These are phyloP conservation scores for Penicillium sp. DNA, from an alignment of 2,329 filamentous ascomycete species.

Conservation along the genomic window DNA sequence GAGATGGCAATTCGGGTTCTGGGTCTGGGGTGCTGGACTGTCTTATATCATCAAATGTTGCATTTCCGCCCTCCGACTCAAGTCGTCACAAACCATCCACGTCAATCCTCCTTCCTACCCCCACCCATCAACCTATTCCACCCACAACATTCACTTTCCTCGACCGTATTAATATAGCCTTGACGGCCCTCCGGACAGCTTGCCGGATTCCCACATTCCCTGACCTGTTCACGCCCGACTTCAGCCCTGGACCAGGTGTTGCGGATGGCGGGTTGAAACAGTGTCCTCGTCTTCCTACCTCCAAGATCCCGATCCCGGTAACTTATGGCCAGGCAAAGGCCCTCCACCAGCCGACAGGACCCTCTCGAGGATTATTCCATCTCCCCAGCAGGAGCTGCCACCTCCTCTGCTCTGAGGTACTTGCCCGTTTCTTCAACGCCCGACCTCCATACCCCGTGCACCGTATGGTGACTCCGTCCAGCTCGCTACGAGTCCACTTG, in stretches of 20 bases:
- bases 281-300: constrained; percentile 33
- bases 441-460: neutral
- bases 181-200: constrained; percentile 3
- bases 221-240: constrained; percentile 5
- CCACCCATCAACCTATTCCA: constrained; percentile 8
- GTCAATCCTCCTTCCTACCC: constrained; percentile 5
- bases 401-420: constrained; percentile 39
- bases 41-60: constrained; percentile 28
- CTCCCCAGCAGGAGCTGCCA: constrained; percentile 31
- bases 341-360: constrained; percentile 44
- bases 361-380: constrained; percentile 41
- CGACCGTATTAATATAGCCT: constrained; percentile 4
- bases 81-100: constrained; percentile 24
- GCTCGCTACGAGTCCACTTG: neutral
- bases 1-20: neutral
- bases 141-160: constrained; percentile 3
- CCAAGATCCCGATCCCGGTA: constrained; percentile 31
- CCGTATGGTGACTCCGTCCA: neutral
- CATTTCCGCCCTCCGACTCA: constrained; percentile 36
- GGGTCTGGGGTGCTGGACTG: neutral
- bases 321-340: constrained; percentile 50
- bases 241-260: constrained; percentile 17
- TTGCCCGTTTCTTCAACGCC: constrained; percentile 24
- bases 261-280: constrained; percentile 46
- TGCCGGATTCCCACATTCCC: constrained; percentile 1